Evolutionary conservation across 2,329 filamentous ascomycete species (phyloP).

Genomic region (Penicillium sumatraense): DNA sequence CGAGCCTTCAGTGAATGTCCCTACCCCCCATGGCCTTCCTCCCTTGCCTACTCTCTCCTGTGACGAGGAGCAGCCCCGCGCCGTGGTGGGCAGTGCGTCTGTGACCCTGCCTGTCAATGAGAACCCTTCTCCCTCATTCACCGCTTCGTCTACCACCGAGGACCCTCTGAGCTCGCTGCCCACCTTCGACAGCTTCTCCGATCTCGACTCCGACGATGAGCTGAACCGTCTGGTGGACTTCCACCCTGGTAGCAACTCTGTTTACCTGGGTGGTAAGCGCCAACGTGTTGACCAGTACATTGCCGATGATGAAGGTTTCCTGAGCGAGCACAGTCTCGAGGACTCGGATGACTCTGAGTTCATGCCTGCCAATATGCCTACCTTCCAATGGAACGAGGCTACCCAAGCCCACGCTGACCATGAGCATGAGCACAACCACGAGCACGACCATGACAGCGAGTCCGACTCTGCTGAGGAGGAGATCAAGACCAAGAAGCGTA

Average conservation of each 20-base stretch:
- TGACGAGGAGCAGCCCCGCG: constrained; percentile 45
- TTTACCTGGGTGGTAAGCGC: constrained; percentile 69
- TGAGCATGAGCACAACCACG: not conserved
- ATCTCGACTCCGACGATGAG: constrained; percentile 89
- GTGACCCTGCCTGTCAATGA: constrained; percentile 44
- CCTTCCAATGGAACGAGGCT: constrained; percentile 57
- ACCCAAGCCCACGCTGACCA: not conserved
- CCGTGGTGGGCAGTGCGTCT: constrained; percentile 40
- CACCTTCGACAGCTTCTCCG: constrained; percentile 82
- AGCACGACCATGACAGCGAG: not conserved
- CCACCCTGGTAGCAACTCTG: constrained; percentile 60
- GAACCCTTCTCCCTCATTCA: constrained; percentile 44
- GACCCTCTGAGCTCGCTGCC: constrained; percentile 66
- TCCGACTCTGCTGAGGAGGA: constrained; percentile 48
- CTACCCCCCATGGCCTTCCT: constrained; percentile 64
- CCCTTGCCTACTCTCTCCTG: constrained; percentile 58
- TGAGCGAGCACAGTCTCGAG: constrained; percentile 76
- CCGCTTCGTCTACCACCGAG: constrained; percentile 48
- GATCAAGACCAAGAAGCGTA: constrained; percentile 56
- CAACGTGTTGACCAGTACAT: constrained; percentile 73
- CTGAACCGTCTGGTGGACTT: constrained; percentile 78
- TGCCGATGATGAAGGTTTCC: constrained; percentile 76
- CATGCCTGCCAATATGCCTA: constrained; percentile 65
- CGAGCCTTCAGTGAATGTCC: constrained; percentile 50
- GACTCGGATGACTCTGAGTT: constrained; percentile 74